Percentiles rank a stretch among this genome's conserved stretches.
phyloP scores from a whole-genome alignment of 305 asterid species.

The Fraxinus floribunda region DNA sequence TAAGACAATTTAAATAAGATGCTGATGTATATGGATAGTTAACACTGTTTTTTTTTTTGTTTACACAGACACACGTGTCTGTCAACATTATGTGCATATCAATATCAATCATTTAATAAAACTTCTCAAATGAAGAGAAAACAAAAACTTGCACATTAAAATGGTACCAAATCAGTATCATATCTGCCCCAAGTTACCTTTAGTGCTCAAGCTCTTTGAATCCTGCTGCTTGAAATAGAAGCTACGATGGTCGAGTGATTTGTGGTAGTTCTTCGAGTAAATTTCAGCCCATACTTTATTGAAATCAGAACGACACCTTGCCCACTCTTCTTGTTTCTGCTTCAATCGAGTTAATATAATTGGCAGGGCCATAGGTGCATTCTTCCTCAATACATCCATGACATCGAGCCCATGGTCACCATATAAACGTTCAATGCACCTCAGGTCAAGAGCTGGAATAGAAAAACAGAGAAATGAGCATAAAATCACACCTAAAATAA shows the following conservation, averaged over 20 bases:
- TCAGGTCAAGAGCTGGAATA: conserved; percentile 67
- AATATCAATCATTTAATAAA: conserved; percentile 10
- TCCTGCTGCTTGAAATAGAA: conserved; percentile 99
- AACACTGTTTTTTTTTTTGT: conserved; percentile 5
- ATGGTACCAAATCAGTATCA: conserved; percentile 26
- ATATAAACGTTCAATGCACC: conserved; percentile 97
- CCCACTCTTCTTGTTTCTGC: conserved; percentile 99
- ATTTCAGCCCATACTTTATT: conserved; percentile 98
- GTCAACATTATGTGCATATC: conserved; percentile 17
- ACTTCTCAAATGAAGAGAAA: conserved; percentile 21
- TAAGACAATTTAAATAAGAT: conserved; percentile 22
- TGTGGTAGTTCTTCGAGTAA: conserved; percentile 89
- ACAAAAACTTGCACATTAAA: conserved; percentile 20
- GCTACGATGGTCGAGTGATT: conserved; percentile 98
- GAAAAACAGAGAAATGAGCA: conserved; percentile 31
- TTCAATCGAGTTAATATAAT: conserved; percentile 90
- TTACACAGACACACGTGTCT: conserved; percentile 6
- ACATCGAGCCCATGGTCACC: conserved; percentile 99
- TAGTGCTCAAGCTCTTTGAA: conserved; percentile 84
- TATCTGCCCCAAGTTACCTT: conserved; percentile 62
- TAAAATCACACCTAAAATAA: conserved; percentile 28
- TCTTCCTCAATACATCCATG: conserved; percentile 86
- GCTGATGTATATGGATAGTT: conserved; percentile 4
- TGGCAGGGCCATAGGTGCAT: conserved; percentile 85
- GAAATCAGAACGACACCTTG: conserved; percentile 88